Evolutionary conservation across 768 basidiomycete genomes (phyloP).

Genomic region (Fistulinella prunicolor): DNA sequence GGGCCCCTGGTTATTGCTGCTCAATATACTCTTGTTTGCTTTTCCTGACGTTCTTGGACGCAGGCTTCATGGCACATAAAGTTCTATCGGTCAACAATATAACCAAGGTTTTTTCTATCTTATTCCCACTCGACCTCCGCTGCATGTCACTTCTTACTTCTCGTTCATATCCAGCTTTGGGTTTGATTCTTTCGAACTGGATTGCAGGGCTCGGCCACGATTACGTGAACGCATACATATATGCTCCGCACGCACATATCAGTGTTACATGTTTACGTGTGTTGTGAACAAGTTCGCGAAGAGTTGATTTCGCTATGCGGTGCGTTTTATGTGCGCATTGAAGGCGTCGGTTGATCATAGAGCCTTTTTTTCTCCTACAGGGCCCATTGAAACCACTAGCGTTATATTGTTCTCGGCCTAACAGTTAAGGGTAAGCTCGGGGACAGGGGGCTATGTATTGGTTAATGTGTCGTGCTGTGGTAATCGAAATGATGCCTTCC

Average conservation of each 20-base stretch:
- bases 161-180: conserved; percentile 16
- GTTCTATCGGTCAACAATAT: conserved; percentile 44
- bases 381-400: conserved; percentile 52
- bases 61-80: conserved; percentile 36
- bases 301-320: conserved; percentile 7
- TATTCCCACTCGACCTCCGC: conserved; percentile 25
- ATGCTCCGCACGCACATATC: conserved; percentile 30
- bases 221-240: conserved; percentile 39
- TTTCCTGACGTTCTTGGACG: conserved; percentile 62
- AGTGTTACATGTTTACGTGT: conserved; percentile 7
- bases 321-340: conserved; percentile 19
- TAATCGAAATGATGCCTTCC: conserved; percentile 5
- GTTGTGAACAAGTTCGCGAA: conserved; percentile 7
- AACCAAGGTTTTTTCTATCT: conserved; percentile 14
- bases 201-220: conserved; percentile 28
- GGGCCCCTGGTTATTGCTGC: conserved; percentile 36
- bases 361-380: conserved; percentile 34
- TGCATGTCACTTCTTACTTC: conserved; percentile 1
- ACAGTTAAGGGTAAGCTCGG: conserved; percentile 49
- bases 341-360: conserved; percentile 42
- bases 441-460: neutral
- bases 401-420: conserved; percentile 38
- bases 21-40: conserved; percentile 54
- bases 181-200: conserved; percentile 27
- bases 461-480: conserved; percentile 9